Evolutionary conservation across 495 filamentous ascomycete genomes (phyloP).

Genomic region (Aspergillus bridgeri): DNA sequence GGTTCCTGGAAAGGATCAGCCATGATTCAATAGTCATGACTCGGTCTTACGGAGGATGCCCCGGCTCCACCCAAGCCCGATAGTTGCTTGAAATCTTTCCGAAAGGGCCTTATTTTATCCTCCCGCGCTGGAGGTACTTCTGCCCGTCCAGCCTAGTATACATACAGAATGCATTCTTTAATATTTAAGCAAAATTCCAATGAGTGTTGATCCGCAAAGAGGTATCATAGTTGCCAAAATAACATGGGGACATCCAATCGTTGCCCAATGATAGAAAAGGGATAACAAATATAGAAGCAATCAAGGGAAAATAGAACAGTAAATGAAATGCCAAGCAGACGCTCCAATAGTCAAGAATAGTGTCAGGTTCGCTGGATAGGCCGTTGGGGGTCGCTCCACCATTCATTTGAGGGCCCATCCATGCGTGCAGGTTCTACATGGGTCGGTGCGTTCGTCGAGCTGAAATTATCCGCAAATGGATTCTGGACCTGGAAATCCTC

Average conservation of each 20-base stretch:
- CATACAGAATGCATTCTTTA: too few relatives aligned
- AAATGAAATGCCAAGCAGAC: slow-evolving; percentile 1
- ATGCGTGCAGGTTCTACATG: slow-evolving; percentile 3
- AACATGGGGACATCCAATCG: slow-evolving; percentile 4
- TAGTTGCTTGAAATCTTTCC: background rate
- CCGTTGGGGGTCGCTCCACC: slow-evolving; percentile 12
- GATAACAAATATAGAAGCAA: background rate
- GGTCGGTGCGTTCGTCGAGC: slow-evolving; percentile 12
- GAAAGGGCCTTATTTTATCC: background rate
- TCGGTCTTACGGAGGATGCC: background rate
- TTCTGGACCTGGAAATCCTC: slow-evolving; percentile 46
- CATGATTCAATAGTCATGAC: background rate
- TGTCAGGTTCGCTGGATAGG: slow-evolving; percentile 10
- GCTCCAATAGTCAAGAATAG: too few relatives aligned
- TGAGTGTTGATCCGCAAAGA: slow-evolving; percentile 16
- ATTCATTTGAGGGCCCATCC: slow-evolving; percentile 13
- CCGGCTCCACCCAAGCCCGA: background rate
- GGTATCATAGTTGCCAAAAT: slow-evolving; percentile 18
- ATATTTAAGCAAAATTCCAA: background rate
- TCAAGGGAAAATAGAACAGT: background rate
- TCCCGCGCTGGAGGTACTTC: background rate
- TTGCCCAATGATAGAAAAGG: background rate
- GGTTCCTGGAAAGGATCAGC: background rate
- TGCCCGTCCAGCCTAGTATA: background rate
- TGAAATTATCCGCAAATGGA: slow-evolving; percentile 42